Conservation (phyloP, 148 eudicot genomes). For the Gaultheria prostrata region DNA sequence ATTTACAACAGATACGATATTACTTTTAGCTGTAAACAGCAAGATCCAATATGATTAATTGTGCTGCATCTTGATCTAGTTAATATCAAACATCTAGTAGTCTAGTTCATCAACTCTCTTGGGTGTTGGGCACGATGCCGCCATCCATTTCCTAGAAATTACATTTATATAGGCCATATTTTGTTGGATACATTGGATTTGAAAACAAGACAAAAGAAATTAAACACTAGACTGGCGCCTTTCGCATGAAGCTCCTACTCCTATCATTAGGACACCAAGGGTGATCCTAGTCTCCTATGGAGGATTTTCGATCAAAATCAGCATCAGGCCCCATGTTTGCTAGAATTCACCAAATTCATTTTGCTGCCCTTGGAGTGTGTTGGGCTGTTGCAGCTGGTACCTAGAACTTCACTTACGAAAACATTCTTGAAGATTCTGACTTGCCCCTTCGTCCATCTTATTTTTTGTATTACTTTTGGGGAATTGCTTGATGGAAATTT, state of each 20-base stretch:
- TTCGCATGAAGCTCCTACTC: background rate
- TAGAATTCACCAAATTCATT: background rate
- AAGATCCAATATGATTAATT: background rate
- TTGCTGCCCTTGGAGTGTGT: background rate
- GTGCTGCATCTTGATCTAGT: background rate
- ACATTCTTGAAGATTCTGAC: background rate
- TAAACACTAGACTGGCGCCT: background rate
- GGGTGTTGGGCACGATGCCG: background rate
- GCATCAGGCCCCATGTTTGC: background rate
- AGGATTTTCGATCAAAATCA: background rate
- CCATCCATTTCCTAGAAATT: background rate
- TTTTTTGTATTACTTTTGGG: background rate
- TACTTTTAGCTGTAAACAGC: background rate
- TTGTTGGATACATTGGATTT: background rate
- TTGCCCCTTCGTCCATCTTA: background rate
- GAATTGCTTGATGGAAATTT: background rate
- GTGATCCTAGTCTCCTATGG: background rate
- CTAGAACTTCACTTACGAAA: too few species aligned
- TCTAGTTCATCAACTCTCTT: background rate
- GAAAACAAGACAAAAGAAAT: background rate
- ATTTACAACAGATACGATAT: background rate
- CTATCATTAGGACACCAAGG: background rate
- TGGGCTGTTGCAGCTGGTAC: background rate
- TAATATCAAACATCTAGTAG: too few species aligned
- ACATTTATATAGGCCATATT: background rate